A percentile compares a stretch with the other conserved stretches of the same genome.
These are phyloP conservation scores for Pseudogymnoascus sp. DNA, from an alignment of 2,329 filamentous ascomycete genomes.

Conservation along the genomic window DNA sequence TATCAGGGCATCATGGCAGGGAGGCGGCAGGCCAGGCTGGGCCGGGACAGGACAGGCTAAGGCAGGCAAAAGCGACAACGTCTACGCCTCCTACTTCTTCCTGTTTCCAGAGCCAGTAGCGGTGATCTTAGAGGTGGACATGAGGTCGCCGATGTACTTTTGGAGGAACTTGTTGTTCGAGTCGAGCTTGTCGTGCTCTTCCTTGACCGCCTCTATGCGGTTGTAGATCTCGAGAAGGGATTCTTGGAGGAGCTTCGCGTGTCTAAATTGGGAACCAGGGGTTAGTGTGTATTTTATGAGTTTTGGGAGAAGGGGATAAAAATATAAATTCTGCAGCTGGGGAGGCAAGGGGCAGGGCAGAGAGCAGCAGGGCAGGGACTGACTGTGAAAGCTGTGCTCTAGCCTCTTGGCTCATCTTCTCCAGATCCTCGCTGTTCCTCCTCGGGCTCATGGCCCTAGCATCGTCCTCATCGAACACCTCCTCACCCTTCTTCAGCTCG, in stretches of 20 bases:
- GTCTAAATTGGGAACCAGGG: constrained; percentile 44
- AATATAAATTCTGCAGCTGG: neutral
- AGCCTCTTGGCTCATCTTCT: constrained; percentile 78
- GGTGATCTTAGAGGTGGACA: constrained; percentile 74
- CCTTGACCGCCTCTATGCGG: constrained; percentile 87
- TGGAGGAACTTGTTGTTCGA: constrained; percentile 95
- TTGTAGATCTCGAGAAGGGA: constrained; percentile 85
- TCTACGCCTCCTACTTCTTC: constrained; percentile 12
- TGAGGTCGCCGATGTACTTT: constrained; percentile 95
- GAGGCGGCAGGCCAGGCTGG: neutral
- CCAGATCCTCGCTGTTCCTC: constrained; percentile 82
- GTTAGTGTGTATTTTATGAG: neutral
- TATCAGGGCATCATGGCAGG: constrained; percentile 2
- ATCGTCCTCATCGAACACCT: constrained; percentile 69
- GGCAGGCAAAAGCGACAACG: constrained; percentile 1
- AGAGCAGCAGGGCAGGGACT: constrained; percentile 31
- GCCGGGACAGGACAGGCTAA: neutral
- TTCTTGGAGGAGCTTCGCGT: constrained; percentile 81
- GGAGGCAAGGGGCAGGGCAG: neutral
- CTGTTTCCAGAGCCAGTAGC: constrained; percentile 31
- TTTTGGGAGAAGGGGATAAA: neutral
- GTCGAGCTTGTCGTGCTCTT: constrained; percentile 93
- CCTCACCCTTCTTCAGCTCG: constrained; percentile 62
- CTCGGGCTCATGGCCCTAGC: constrained; percentile 92
- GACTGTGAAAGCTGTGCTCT: constrained; percentile 52